Percentiles rank a stretch among this genome's conserved stretches.
Conservation (phyloP, 768 basidiomycete species). For the Gyrodon lividus region DNA sequence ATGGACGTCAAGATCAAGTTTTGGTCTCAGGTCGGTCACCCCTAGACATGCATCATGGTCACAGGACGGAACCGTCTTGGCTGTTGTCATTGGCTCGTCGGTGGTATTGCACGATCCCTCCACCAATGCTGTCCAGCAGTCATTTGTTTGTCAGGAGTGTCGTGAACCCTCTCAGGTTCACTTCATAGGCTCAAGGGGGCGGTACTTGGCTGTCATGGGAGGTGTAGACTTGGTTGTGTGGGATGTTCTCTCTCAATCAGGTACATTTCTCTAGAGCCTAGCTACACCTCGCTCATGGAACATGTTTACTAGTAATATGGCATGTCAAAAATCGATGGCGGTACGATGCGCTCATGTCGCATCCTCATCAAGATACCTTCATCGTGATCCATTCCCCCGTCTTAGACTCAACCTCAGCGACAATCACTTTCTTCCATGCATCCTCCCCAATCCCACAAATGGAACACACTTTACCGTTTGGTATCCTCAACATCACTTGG, state of each 20-base stretch:
- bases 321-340: slow-evolving; percentile 37
- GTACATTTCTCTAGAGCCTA: slow-evolving; percentile 40
- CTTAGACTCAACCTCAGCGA: slow-evolving; percentile 35
- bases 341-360: slow-evolving; percentile 51
- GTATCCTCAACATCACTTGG: slow-evolving; percentile 49
- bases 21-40: slow-evolving; percentile 63
- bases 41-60: slow-evolving; percentile 78
- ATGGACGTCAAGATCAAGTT: slow-evolving; percentile 79
- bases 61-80: slow-evolving; percentile 81
- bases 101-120: slow-evolving; percentile 74
- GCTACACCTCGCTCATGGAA: background rate
- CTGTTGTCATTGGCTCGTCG: slow-evolving; percentile 63
- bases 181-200: slow-evolving; percentile 73
- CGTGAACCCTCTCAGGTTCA: slow-evolving; percentile 42
- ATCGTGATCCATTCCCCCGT: slow-evolving; percentile 47
- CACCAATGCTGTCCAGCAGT: slow-evolving; percentile 57
- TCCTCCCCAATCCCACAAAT: slow-evolving; percentile 45
- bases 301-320: slow-evolving; percentile 55
- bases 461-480: slow-evolving; percentile 56
- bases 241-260: slow-evolving; percentile 64
- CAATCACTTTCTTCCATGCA: slow-evolving; percentile 48
- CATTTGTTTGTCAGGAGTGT: slow-evolving; percentile 58
- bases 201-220: slow-evolving; percentile 62
- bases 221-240: slow-evolving; percentile 57
- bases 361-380: slow-evolving; percentile 57